Evolutionary conservation across 129 eudicot genomes (phyloP).

Genomic region (Calendula officinalis): DNA sequence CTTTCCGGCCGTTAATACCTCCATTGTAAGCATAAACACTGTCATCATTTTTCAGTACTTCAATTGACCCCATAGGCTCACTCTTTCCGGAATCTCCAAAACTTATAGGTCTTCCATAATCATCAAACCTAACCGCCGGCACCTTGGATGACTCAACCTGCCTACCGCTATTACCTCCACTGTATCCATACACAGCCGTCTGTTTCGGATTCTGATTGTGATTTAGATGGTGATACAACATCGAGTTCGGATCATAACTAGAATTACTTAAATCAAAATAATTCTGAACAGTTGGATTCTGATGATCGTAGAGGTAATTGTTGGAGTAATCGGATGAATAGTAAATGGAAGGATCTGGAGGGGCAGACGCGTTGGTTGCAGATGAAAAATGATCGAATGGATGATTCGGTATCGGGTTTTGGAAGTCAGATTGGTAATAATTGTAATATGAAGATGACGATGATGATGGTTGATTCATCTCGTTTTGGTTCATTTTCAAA

Average conservation of each 20-base stretch:
- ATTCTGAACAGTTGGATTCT: conserved; percentile 13
- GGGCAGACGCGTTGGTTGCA: conserved; percentile 58
- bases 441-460: conserved; percentile 44
- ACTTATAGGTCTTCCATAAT: conserved; percentile 42
- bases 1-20: conserved; percentile 33
- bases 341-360: conserved; percentile 48
- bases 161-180: conserved; percentile 21
- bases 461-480: conserved; percentile 23
- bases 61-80: neutral
- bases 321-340: conserved; percentile 33
- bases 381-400: conserved; percentile 25
- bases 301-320: conserved; percentile 33
- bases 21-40: conserved; percentile 55
- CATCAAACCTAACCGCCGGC: conserved; percentile 30
- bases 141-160: conserved; percentile 15
- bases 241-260: conserved; percentile 33
- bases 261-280: conserved; percentile 22
- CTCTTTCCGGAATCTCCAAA: conserved; percentile 1
- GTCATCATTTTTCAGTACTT: conserved; percentile 12
- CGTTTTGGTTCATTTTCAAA: conserved; percentile 32
- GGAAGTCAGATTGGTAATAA: conserved; percentile 42
- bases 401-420: conserved; percentile 44
- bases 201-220: conserved; percentile 21
- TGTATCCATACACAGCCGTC: conserved; percentile 17
- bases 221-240: conserved; percentile 23